Base-by-base conservation (phyloP, 2,329 filamentous ascomycete genomes). In the Colletotrichum sp. region DNA sequence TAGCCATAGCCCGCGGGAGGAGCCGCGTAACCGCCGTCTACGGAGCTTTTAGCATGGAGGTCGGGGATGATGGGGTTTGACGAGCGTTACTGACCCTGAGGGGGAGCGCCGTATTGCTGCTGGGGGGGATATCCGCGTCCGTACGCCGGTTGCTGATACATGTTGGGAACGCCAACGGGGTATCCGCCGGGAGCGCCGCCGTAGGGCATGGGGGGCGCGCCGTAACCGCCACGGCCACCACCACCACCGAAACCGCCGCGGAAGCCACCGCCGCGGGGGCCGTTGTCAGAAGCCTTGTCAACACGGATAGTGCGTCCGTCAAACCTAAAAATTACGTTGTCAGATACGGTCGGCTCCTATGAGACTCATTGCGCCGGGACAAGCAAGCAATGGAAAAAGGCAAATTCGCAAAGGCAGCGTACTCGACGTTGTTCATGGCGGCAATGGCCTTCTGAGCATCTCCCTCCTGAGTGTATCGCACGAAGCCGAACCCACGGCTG, bases 401-500 rank as follows among this genome's bases (percentile, higher is more conserved):
- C 63, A 72, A 64, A 65, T 72, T 79, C 70, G 69, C 78, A 62
- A 78, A 75, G 62, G 65, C 65, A 79, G 75, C 95, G 86, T 90
- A 98, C 96, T 98, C 96, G 81, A 95, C 89, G 84, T 96, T 96
- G 89, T 97, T 96, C 95, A 97, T 96, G 79, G 89, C 88, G 62
- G 89, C 85, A 84, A 96, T 96, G 59, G 95, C 95, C 79, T 90
- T 90, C 82, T 96, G 92, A 78, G 95, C 95, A 85, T 96, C 94
- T 62, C 89, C 87, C 79, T 96, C 95, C 79, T 92, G 92, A 68
- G 92, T 88, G 87, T 96, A 99, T 81, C 96, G 95, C 78, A 99
- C 96, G 85, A 99, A 99, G 64, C 97, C 97, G 85, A 99, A 99
- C 77, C 97, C 97, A 85, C 97, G 95, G 90, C 96, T 98, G 85